These are phyloP conservation scores for Aspergillus melleus DNA, from an alignment of 2,329 filamentous ascomycete species.

Conservation along the genomic window DNA sequence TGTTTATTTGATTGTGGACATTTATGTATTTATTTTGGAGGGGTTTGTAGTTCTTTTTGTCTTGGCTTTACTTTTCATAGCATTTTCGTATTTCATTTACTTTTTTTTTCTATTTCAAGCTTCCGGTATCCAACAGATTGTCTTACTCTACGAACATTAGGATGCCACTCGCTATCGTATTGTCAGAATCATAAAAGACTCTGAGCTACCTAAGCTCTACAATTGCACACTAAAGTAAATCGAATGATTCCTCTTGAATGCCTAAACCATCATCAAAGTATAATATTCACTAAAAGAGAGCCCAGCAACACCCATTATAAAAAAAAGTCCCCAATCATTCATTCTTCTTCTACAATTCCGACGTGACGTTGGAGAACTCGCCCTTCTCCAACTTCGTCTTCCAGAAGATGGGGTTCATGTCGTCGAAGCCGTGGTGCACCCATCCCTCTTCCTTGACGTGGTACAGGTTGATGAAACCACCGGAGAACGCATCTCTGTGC, in stretches of 20 bases:
- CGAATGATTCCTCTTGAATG: background rate
- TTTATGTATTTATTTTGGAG: background rate
- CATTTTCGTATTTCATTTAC: background rate
- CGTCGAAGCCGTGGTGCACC: slow-evolving; percentile 97
- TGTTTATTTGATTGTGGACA: background rate
- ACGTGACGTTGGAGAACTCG: slow-evolving; percentile 95
- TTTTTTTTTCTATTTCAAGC: background rate
- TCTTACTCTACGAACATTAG: no score
- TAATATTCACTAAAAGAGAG: slow-evolving; percentile 18
- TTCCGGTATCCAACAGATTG: no score
- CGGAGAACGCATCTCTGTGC: slow-evolving; percentile 97
- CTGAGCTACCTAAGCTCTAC: no score
- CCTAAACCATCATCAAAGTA: slow-evolving; percentile 14
- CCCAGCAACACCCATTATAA: slow-evolving; percentile 4
- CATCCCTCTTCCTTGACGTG: slow-evolving; percentile 98
- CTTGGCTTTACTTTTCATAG: background rate
- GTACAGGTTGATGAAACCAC: slow-evolving; percentile 97
- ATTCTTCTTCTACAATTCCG: slow-evolving; percentile 53
- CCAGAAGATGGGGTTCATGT: slow-evolving; percentile 99
- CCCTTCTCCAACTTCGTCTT: slow-evolving; percentile 98
- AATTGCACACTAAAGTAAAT: no score
- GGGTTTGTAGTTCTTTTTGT: background rate
- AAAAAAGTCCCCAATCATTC: background rate
- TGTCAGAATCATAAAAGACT: no score
- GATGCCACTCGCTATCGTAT: no score